Conservation (phyloP, 1,284 basidiomycete species). For the Filobasidium uniguttulatum region DNA sequence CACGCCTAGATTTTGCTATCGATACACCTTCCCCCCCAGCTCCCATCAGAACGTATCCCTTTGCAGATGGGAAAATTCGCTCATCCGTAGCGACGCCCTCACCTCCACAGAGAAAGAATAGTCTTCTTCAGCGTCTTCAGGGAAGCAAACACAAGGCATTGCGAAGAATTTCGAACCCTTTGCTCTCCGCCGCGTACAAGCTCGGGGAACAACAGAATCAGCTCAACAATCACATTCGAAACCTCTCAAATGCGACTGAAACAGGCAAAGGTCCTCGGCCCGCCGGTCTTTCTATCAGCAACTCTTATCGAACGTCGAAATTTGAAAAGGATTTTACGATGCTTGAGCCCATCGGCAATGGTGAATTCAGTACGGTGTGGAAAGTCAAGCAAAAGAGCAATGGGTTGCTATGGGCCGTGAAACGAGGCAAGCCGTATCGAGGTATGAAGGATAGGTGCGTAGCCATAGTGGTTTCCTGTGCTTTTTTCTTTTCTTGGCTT, state of each 20-base stretch:
- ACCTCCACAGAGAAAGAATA: conserved; percentile 8
- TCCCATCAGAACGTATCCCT: conserved; percentile 11
- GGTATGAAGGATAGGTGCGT: conserved; percentile 75
- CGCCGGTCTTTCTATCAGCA: too few relatives aligned
- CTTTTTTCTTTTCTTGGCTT: neutral
- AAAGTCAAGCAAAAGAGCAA: conserved; percentile 61
- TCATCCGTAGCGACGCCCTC: conserved; percentile 4
- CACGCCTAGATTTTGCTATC: conserved; percentile 8
- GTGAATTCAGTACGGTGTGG: conserved; percentile 87
- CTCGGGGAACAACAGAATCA: conserved; percentile 12
- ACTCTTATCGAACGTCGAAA: conserved; percentile 11
- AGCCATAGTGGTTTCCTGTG: neutral
- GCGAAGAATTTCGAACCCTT: conserved; percentile 31
- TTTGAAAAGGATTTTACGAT: conserved; percentile 49
- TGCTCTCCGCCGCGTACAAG: conserved; percentile 28
- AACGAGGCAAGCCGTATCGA: conserved; percentile 81
- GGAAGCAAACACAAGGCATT: conserved; percentile 17
- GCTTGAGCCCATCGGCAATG: conserved; percentile 67
- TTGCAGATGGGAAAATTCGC: conserved; percentile 6
- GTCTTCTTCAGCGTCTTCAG: conserved; percentile 8
- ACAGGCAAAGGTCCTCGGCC: conserved; percentile 1
- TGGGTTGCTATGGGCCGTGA: conserved; percentile 66
- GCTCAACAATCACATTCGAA: neutral
- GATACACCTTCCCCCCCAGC: conserved; percentile 11
- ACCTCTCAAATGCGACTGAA: neutral